A percentile compares a stretch with the other conserved stretches of the same genome.
Evolutionary conservation across 257 asterid species (phyloP).

Genomic region (Solanum peruvianum): DNA sequence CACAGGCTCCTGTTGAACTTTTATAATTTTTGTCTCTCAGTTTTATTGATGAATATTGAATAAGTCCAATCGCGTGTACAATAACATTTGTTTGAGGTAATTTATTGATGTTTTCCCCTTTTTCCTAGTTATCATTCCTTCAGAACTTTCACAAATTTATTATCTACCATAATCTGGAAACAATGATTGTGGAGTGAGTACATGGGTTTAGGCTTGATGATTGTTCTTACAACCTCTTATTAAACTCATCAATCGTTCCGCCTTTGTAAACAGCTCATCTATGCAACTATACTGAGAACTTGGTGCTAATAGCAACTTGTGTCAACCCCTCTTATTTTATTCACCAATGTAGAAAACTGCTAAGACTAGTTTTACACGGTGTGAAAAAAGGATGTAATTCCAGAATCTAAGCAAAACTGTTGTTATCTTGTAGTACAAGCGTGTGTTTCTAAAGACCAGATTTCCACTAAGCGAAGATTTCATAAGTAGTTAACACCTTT

Average conservation of each 20-base stretch:
- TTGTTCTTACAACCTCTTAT: background rate
- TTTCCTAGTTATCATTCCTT: background rate
- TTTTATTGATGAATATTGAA: background rate
- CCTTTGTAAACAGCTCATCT: background rate
- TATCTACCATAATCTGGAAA: background rate
- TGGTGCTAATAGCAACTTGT: background rate
- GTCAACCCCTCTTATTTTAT: background rate
- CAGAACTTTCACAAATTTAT: background rate
- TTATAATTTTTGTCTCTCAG: background rate
- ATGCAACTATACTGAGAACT: background rate
- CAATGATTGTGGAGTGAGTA: background rate
- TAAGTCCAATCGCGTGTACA: background rate
- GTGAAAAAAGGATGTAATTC: background rate
- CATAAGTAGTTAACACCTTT: background rate
- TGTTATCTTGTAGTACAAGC: background rate
- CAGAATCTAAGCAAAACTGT: background rate
- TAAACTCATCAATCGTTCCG: background rate
- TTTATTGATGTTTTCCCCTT: background rate
- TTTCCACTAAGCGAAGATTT: background rate
- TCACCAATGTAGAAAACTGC: too few relatives aligned
- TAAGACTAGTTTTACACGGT: background rate
- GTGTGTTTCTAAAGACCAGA: background rate
- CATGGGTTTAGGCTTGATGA: background rate
- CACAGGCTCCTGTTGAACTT: slow-evolving; percentile 13
- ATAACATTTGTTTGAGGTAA: background rate